Conservation (phyloP, 495 filamentous ascomycete species). For the Penicillium argentinense region DNA sequence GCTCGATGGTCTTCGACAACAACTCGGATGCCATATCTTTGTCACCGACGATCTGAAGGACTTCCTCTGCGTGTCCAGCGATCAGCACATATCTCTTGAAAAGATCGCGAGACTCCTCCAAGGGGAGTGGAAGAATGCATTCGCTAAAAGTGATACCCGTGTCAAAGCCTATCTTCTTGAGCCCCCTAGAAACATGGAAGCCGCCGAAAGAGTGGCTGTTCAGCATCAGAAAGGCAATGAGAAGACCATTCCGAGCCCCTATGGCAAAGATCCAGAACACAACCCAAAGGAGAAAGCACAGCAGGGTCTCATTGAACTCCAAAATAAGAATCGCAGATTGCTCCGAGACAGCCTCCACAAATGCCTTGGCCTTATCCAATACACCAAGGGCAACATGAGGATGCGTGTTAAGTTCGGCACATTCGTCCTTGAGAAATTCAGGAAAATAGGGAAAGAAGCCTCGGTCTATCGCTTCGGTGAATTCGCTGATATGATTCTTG, state of each 20-base stretch:
- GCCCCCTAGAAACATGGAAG: too few species aligned
- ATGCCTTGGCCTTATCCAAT: slow-evolving; percentile 31
- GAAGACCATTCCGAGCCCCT: too few species aligned
- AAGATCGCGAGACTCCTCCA: slow-evolving; percentile 37
- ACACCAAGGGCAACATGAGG: slow-evolving; percentile 39
- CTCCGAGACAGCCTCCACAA: slow-evolving; percentile 28
- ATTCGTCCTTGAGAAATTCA: slow-evolving; percentile 48
- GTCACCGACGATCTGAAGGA: slow-evolving; percentile 22
- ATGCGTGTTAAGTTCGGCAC: slow-evolving; percentile 61
- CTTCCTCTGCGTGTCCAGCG: slow-evolving; percentile 25
- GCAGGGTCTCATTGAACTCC: too few species aligned
- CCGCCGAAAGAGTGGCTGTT: too few species aligned
- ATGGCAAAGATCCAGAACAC: too few species aligned
- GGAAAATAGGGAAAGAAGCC: slow-evolving; percentile 31
- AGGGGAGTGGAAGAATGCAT: slow-evolving; percentile 30
- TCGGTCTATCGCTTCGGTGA: slow-evolving; percentile 44
- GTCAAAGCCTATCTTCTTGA: slow-evolving; percentile 41
- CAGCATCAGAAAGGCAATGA: too few species aligned
- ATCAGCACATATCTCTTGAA: slow-evolving; percentile 20
- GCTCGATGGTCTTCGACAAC: slow-evolving; percentile 44
- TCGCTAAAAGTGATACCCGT: slow-evolving; percentile 30
- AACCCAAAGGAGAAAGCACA: too few species aligned
- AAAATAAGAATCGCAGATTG: neutral
- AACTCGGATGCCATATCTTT: slow-evolving; percentile 19
- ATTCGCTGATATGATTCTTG: slow-evolving; percentile 46